Conservation (phyloP, 2,329 filamentous ascomycete genomes). For the Clathrospora elynae region DNA sequence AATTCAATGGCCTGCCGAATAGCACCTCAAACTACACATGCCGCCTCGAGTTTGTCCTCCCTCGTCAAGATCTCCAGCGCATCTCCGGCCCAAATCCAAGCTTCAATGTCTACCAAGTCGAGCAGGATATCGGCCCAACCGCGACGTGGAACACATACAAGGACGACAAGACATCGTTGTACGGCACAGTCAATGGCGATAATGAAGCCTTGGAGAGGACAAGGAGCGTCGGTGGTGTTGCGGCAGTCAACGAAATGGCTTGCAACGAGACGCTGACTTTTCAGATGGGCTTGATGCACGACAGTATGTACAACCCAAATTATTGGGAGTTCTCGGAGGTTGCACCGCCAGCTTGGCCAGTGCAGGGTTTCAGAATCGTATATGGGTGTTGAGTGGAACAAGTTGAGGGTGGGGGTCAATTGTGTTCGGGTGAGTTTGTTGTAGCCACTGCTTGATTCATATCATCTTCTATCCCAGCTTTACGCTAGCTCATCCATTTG, state of each 20-base stretch:
- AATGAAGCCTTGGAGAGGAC: slow-evolving; percentile 17
- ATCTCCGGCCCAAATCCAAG: slow-evolving; percentile 29
- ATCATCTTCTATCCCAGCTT: too few species aligned
- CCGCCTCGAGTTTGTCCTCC: slow-evolving; percentile 36
- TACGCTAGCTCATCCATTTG: too few species aligned
- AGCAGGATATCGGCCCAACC: slow-evolving; percentile 13
- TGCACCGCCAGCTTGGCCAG: slow-evolving; percentile 27
- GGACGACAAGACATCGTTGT: slow-evolving; percentile 13
- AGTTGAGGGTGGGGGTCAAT: too few species aligned
- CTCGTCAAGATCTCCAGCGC: slow-evolving; percentile 13
- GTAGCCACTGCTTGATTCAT: too few species aligned
- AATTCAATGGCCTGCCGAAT: slow-evolving; percentile 23
- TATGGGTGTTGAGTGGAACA: slow-evolving; percentile 33
- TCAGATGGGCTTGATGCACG: slow-evolving; percentile 35
- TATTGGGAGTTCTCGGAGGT: slow-evolving; percentile 38
- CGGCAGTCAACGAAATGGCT: slow-evolving; percentile 21
- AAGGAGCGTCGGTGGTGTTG: slow-evolving; percentile 22
- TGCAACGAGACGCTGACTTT: slow-evolving; percentile 40
- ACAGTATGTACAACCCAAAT: slow-evolving; percentile 27
- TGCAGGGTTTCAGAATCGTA: slow-evolving; percentile 37
- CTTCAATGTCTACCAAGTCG: slow-evolving; percentile 35
- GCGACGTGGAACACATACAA: slow-evolving; percentile 34
- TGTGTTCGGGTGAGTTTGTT: too few species aligned
- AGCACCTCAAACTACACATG: slow-evolving; percentile 24
- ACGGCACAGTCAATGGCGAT: slow-evolving; percentile 34